These are phyloP conservation scores for Myxozyma neglecta DNA, from an alignment of 805 yeast genomes.

Conservation along the genomic window DNA sequence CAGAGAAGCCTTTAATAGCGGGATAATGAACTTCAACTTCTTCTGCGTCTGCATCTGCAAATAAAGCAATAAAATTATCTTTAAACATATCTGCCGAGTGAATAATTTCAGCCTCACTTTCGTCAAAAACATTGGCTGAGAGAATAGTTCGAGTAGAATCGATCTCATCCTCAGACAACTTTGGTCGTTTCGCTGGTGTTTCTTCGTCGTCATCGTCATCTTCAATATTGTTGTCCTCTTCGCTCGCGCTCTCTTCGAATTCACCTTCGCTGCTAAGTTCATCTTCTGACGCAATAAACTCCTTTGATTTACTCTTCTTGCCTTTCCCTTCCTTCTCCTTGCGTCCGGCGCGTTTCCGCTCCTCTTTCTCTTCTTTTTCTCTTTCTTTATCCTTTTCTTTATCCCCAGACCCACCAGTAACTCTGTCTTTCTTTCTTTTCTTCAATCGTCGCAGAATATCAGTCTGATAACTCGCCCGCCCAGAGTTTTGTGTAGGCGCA, in stretches of 20 bases:
- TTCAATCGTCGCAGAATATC: slow-evolving; percentile 24
- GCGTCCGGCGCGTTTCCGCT: slow-evolving; percentile 4
- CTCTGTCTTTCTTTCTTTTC: slow-evolving; percentile 17
- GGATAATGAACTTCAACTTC: slow-evolving; percentile 23
- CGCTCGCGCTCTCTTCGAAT: slow-evolving; percentile 42
- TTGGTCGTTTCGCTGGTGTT: background rate
- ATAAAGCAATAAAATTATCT: slow-evolving; percentile 5
- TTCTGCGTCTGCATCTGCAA: slow-evolving; percentile 13
- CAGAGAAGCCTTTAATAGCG: slow-evolving; percentile 14
- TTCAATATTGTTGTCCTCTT: slow-evolving; percentile 16
- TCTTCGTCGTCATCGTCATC: slow-evolving; percentile 2
- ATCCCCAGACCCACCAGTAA: background rate
- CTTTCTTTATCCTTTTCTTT: background rate
- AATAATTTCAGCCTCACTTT: background rate
- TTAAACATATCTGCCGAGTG: slow-evolving; percentile 4
- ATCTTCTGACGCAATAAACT: slow-evolving; percentile 23
- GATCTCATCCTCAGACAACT: background rate
- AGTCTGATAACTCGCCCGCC: slow-evolving; percentile 6
- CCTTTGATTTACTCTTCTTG: slow-evolving; percentile 7
- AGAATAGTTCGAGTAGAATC: slow-evolving; percentile 1
- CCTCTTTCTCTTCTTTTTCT: slow-evolving; percentile 11
- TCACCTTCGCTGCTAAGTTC: slow-evolving; percentile 44
- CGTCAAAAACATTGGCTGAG: background rate
- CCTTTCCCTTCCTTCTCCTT: slow-evolving; percentile 7
- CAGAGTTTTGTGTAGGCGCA: background rate